Base-by-base conservation (phyloP, 225 moss, liverwort and hornwort species). In the Antitrichia curtipendula region DNA sequence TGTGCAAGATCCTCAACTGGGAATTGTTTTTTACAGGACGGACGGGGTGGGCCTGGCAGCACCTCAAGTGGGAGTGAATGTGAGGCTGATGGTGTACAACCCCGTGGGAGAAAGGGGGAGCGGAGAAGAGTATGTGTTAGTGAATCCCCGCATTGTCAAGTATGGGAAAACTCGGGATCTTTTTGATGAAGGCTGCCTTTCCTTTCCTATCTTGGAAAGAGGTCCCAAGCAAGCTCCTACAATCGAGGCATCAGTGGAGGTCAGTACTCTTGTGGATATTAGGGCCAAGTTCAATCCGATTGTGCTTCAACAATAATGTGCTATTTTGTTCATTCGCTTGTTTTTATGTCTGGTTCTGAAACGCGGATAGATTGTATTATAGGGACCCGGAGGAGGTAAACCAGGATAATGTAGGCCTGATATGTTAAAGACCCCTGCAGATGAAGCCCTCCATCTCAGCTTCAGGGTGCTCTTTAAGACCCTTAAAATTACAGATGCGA, bases 11-110 rank as follows among this genome's bases (percentile, higher is more conserved):
- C 29, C 82, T 50, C 52, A 54, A 64, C 19, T 83, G 62, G 66
- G 20, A 89, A 38, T 82, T 78, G 21, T 34, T 81, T 81, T 58
- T 84, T 66, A 45, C 89, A 96, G 96, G 90, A 96, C 95, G 59
- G 97, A 96, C 50, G 97, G 97, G 86, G 97, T 98, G 86, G 97
- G 97, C 45, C 90, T 98, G 88, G 93, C 97, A 63, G 97, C 96
- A 52, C 97, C 96, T 81, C 96, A 98, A 90, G 97, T 96, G 43
- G 97, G 96, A 83, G 96, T 94, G 16, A 98, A 98, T 87, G 96
- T 95, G 86, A 92, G 95, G 90, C 89, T 98, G 60, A 98, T 98
- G 97, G 93, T 96, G 23, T 98, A 98, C 92, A 98, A 98, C 83
- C 96, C 97, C 83, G 87, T 94, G 79, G 97, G 96, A 75, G 96